Conservation (phyloP, 306 rosid genomes). For the Trichosanthes cucumerina region DNA sequence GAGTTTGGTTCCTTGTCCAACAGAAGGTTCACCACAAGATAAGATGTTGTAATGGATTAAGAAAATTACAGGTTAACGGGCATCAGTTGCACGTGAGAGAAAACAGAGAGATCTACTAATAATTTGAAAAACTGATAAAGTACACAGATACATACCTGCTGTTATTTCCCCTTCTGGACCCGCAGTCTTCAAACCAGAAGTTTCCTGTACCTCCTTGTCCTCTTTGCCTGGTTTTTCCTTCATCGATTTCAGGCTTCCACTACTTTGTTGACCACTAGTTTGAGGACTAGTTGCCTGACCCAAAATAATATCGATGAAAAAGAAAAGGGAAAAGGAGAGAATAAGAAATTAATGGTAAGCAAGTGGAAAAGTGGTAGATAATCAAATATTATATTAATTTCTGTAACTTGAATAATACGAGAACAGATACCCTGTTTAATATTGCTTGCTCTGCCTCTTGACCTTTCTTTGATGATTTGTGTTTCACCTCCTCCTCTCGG, state of each 20-base stretch:
- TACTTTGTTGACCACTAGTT: slow-evolving; percentile 46
- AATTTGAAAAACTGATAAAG: background rate
- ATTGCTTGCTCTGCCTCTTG: slow-evolving; percentile 69
- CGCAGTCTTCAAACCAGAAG: slow-evolving; percentile 83
- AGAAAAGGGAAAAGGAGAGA: background rate
- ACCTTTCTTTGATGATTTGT: slow-evolving; percentile 65
- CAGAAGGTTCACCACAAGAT: background rate
- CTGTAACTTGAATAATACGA: background rate
- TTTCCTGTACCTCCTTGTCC: slow-evolving; percentile 72
- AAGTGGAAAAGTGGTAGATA: background rate
- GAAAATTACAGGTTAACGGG: background rate
- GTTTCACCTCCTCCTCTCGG: slow-evolving; percentile 86
- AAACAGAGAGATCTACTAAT: background rate
- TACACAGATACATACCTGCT: slow-evolving; percentile 30
- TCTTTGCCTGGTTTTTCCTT: slow-evolving; percentile 86
- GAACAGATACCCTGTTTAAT: slow-evolving; percentile 54
- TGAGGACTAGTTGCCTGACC: slow-evolving; percentile 86
- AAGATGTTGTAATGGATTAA: background rate
- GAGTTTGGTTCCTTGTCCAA: background rate
- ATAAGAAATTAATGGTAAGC: background rate
- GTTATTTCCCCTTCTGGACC: slow-evolving; percentile 98
- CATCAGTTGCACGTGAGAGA: background rate
- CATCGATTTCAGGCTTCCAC: slow-evolving; percentile 75
- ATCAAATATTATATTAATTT: background rate
- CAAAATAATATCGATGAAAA: background rate